Percentiles rank a stretch among this genome's conserved stretches.
Evolutionary conservation across 805 yeast genomes (phyloP).

Genomic region (Phaffomyces thermotolerans): DNA sequence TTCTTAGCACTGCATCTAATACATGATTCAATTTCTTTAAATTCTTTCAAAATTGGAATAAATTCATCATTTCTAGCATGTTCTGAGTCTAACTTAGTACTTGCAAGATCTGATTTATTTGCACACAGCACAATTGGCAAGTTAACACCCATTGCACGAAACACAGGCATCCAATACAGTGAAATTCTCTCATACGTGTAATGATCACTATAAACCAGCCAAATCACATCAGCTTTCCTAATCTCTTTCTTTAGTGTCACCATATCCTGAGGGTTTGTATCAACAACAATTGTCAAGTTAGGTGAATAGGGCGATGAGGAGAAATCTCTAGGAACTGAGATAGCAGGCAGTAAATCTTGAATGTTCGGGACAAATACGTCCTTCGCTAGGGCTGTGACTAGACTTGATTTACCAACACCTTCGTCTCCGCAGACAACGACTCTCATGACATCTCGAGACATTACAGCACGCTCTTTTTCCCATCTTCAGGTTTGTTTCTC

Average conservation of each 20-base stretch:
- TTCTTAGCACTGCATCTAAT: slow-evolving; percentile 80
- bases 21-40: slow-evolving; percentile 91
- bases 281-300: slow-evolving; percentile 65
- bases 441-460: slow-evolving; percentile 50
- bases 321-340: slow-evolving; percentile 72
- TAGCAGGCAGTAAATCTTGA: slow-evolving; percentile 74
- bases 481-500: too few relatives aligned
- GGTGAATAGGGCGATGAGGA: slow-evolving; percentile 53
- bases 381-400: slow-evolving; percentile 75
- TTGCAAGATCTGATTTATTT: slow-evolving; percentile 57
- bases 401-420: slow-evolving; percentile 74
- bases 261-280: slow-evolving; percentile 68
- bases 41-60: slow-evolving; percentile 78
- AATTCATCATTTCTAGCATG: slow-evolving; percentile 65
- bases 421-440: slow-evolving; percentile 94
- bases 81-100: slow-evolving; percentile 35
- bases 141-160: slow-evolving; percentile 89
- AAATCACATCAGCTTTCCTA: slow-evolving; percentile 80
- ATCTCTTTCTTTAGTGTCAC: slow-evolving; percentile 59
- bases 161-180: slow-evolving; percentile 89
- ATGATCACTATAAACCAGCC: slow-evolving; percentile 92
- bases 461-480: slow-evolving; percentile 4
- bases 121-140: slow-evolving; percentile 88
- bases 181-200: slow-evolving; percentile 91
- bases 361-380: slow-evolving; percentile 73